Evolutionary conservation across 176 grass and related monocot genomes (phyloP).

Genomic region (Phragmites australis): DNA sequence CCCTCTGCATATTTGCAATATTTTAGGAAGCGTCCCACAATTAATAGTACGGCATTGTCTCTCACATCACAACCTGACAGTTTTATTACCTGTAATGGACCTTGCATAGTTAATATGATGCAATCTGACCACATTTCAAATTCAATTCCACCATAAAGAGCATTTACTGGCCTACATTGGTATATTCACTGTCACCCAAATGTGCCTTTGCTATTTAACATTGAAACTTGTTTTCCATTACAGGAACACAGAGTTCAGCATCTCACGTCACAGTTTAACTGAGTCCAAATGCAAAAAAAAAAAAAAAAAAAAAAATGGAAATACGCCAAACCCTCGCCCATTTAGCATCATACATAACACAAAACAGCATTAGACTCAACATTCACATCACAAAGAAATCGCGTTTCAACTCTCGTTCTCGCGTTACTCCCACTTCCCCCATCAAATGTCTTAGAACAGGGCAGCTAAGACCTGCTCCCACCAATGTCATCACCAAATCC

Average conservation of each 20-base stretch:
- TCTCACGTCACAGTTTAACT: background rate
- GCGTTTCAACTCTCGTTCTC: background rate
- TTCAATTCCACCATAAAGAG: background rate
- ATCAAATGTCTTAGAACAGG: background rate
- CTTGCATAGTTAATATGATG: background rate
- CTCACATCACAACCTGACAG: background rate
- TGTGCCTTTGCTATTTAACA: background rate
- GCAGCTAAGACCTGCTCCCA: background rate
- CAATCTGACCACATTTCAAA: background rate
- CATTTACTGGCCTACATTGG: background rate
- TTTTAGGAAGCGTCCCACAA: background rate
- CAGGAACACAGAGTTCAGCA: background rate
- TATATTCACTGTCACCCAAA: no score
- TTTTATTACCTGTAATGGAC: background rate
- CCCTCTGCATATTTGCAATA: background rate
- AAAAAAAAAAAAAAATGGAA: no score
- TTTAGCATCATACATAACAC: background rate
- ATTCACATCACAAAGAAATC: background rate
- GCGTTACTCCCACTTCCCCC: no score
- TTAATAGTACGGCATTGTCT: background rate
- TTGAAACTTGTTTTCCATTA: background rate
- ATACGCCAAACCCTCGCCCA: background rate
- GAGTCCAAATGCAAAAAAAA: background rate
- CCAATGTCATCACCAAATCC: background rate
- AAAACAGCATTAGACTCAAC: background rate